Evolutionary conservation across 495 filamentous ascomycete species (phyloP).

Genomic region (Podospora pseudopauciseta): DNA sequence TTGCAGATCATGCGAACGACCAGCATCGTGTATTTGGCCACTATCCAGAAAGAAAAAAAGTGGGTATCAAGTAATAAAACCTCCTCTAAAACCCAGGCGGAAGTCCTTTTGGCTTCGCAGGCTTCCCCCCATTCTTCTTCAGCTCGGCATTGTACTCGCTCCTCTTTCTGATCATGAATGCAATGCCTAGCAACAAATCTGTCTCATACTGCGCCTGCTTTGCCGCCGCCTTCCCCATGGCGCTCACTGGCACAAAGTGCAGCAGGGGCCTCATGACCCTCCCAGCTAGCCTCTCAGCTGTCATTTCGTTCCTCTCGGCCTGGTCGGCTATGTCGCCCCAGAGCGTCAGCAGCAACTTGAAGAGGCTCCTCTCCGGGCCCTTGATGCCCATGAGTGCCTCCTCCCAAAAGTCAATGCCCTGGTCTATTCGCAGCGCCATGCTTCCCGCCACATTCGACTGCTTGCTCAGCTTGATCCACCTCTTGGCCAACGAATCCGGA

Average conservation of each 20-base stretch:
- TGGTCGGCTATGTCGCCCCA: slow-evolving; percentile 42
- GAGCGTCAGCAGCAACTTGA: slow-evolving; percentile 43
- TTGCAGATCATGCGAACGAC: background rate
- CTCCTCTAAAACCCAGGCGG: background rate
- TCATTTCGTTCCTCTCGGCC: slow-evolving; percentile 41
- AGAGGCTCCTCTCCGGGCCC: slow-evolving; percentile 36
- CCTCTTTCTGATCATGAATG: slow-evolving; percentile 46
- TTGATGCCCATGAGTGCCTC: slow-evolving; percentile 41
- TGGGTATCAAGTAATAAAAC: background rate
- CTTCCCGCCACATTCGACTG: slow-evolving; percentile 35
- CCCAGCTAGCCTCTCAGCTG: slow-evolving; percentile 42
- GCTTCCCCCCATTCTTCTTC: background rate
- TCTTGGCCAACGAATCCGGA: slow-evolving; percentile 35
- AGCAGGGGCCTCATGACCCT: slow-evolving; percentile 40
- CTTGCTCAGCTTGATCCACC: slow-evolving; percentile 40
- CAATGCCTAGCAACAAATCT: slow-evolving; percentile 41
- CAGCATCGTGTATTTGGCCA: background rate
- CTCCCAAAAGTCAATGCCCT: slow-evolving; percentile 49
- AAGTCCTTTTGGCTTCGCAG: background rate
- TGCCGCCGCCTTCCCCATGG: slow-evolving; percentile 13
- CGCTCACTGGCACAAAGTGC: slow-evolving; percentile 21
- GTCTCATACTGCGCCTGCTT: slow-evolving; percentile 30
- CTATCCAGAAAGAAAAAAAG: background rate
- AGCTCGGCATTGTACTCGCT: slow-evolving; percentile 32
- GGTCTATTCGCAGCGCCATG: slow-evolving; percentile 35